Percentiles rank a stretch among this genome's conserved stretches.
These are phyloP conservation scores for Helianthus tuberosus DNA, from an alignment of 129 eudicot genomes.

Conservation along the genomic window DNA sequence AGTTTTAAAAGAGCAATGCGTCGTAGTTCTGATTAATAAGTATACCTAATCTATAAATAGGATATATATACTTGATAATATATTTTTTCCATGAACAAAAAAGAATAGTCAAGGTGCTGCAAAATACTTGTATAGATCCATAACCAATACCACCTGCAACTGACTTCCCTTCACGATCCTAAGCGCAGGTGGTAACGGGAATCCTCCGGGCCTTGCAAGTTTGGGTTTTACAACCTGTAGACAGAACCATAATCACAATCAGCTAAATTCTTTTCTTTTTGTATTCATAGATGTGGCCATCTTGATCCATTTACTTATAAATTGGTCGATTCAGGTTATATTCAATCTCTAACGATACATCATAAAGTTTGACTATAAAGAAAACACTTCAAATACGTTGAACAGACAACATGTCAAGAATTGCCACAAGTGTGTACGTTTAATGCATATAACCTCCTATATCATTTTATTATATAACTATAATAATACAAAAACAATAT, in stretches of 20 bases:
- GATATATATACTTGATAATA: no score
- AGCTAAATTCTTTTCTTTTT: background rate
- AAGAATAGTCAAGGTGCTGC: background rate
- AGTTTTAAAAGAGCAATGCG: no score
- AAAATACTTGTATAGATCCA: conserved; percentile 91
- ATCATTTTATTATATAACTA: background rate
- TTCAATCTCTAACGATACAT: background rate
- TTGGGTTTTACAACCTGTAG: conserved; percentile 92
- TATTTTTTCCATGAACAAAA: background rate
- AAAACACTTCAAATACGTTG: background rate
- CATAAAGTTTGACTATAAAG: background rate
- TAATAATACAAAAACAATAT: no score
- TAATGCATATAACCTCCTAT: background rate
- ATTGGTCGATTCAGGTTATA: background rate
- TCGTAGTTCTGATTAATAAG: no score
- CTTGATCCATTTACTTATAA: background rate
- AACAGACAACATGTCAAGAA: background rate
- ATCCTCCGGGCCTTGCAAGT: conserved; percentile 91
- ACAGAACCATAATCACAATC: conserved; percentile 15
- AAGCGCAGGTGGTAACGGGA: conserved; percentile 91
- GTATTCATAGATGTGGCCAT: background rate
- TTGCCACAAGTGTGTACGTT: background rate
- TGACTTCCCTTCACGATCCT: conserved; percentile 95
- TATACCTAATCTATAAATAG: no score
- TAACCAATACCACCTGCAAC: conserved; percentile 94